Conservation (phyloP, 768 basidiomycete genomes). For the Pholiota microspora region DNA sequence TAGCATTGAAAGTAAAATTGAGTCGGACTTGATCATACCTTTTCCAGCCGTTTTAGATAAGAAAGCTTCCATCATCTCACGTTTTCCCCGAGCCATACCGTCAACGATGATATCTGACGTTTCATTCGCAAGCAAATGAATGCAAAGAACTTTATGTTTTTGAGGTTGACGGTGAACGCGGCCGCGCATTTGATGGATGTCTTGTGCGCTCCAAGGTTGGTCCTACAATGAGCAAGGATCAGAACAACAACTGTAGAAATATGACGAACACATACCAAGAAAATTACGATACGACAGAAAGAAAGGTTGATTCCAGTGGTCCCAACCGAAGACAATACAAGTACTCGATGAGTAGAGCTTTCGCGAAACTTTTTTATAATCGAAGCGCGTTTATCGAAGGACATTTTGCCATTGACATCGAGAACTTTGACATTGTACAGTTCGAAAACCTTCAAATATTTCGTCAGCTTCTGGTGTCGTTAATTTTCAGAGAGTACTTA, state of each 20-base stretch:
- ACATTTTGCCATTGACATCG: conserved; percentile 10
- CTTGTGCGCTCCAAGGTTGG: conserved; percentile 26
- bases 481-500: not conserved
- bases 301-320: conserved; percentile 15
- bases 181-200: conserved; percentile 22
- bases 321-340: conserved; percentile 15
- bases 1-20: too few relatives aligned
- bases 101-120: conserved; percentile 23
- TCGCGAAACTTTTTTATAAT: conserved; percentile 4
- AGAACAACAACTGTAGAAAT: not conserved
- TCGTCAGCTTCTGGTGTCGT: not conserved
- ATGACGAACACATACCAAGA: not conserved
- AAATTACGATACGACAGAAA: not conserved
- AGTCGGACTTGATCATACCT: not conserved
- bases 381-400: conserved; percentile 6
- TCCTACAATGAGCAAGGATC: conserved; percentile 12
- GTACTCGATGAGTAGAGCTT: conserved; percentile 2
- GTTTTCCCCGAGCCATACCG: conserved; percentile 19
- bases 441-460: conserved; percentile 6
- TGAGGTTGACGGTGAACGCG: conserved; percentile 25
- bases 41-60: conserved; percentile 8
- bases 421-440: conserved; percentile 10
- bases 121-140: conserved; percentile 22
- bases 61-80: conserved; percentile 24
- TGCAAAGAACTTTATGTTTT: conserved; percentile 15